Base-by-base conservation (phyloP, 495 filamentous ascomycete species). In the Neohortaea acidophila region DNA sequence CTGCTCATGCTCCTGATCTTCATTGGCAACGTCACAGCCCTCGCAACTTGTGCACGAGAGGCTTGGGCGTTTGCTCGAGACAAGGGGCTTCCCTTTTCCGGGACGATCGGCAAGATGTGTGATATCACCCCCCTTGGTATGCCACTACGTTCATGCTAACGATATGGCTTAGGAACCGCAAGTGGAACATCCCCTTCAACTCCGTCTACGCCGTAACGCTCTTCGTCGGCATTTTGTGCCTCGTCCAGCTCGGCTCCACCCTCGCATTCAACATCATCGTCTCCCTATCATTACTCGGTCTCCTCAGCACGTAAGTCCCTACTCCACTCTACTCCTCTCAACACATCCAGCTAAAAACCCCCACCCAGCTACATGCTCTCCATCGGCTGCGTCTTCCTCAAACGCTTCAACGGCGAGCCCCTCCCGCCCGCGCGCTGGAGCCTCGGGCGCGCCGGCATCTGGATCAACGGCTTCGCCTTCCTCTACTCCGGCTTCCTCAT, bases 81-180 rank as follows among this genome's bases (percentile, higher is more conserved):
- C 40, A 57, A 59, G 41, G 54, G 54, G 50, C 63, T 35, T 57
- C 69, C 13, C 53, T 70, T 38, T 54, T 58, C 28, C 44, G 59
- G 36, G 48, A 68, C 43, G 67, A 62, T 56, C 21, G 45, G 45
- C 14, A 37, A 51, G 23, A 48, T 55, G 46, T 34, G 15, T 6
- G 14, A n/a, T n/a, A n/a, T n/a, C n/a, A n/a, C n/a, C n/a, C n/a
- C n/a, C n/a, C n/a, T n/a, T n/a, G n/a, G n/a, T n/a, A n/a, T n/a
- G n/a, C n/a, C n/a, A n/a, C n/a, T n/a, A n/a, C n/a, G n/a, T n/a
- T n/a, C n/a, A n/a, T n/a, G n/a, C n/a, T n/a, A n/a, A n/a, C n/a
- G n/a, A n/a, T n/a, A n/a, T n/a, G n/a, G n/a, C n/a, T 10, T 15
- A 23, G 22, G 35, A 32, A 55, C 22, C 39, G 28, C 18, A 51